A percentile compares a stretch with the other conserved stretches of the same genome.
Evolutionary conservation across 495 filamentous ascomycete genomes (phyloP).

Genomic region (Sabuloglossum arenarium): DNA sequence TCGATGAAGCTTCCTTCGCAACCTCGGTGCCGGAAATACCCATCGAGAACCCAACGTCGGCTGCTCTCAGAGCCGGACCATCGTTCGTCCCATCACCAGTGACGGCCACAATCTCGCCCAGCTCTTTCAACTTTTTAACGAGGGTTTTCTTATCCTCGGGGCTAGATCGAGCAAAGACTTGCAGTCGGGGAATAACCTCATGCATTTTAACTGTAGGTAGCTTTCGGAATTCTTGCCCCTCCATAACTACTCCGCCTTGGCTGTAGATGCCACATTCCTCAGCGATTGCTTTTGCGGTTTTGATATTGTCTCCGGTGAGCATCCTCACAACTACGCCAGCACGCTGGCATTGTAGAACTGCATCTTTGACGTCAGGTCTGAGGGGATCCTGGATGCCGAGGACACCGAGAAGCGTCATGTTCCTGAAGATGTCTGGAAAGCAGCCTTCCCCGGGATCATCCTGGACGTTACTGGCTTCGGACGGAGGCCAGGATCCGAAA

Average conservation of each 20-base stretch:
- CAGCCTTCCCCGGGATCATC: slow-evolving; percentile 28
- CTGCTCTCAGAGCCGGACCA: slow-evolving; percentile 66
- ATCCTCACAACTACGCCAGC: slow-evolving; percentile 76
- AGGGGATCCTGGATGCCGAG: slow-evolving; percentile 50
- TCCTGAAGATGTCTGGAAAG: slow-evolving; percentile 33
- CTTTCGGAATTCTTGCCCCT: slow-evolving; percentile 60
- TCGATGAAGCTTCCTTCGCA: slow-evolving; percentile 82
- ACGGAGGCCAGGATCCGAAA: slow-evolving; percentile 39
- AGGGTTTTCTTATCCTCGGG: slow-evolving; percentile 70
- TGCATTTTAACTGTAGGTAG: slow-evolving; percentile 46
- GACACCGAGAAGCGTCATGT: slow-evolving; percentile 42
- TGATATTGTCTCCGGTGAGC: slow-evolving; percentile 79
- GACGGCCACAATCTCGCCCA: slow-evolving; percentile 85
- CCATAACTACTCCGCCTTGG: slow-evolving; percentile 55
- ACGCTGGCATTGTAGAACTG: slow-evolving; percentile 47
- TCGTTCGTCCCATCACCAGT: slow-evolving; percentile 91
- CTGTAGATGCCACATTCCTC: slow-evolving; percentile 66
- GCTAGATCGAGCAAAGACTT: slow-evolving; percentile 69
- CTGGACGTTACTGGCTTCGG: slow-evolving; percentile 19
- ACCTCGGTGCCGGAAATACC: slow-evolving; percentile 80
- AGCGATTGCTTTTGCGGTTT: slow-evolving; percentile 69
- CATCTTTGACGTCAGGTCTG: slow-evolving; percentile 45
- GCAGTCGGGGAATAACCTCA: slow-evolving; percentile 47
- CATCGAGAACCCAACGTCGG: slow-evolving; percentile 87
- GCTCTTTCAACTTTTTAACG: slow-evolving; percentile 57